phyloP scores from a whole-genome alignment of 1,284 basidiomycete species.

The Cryptococcus sp. region DNA sequence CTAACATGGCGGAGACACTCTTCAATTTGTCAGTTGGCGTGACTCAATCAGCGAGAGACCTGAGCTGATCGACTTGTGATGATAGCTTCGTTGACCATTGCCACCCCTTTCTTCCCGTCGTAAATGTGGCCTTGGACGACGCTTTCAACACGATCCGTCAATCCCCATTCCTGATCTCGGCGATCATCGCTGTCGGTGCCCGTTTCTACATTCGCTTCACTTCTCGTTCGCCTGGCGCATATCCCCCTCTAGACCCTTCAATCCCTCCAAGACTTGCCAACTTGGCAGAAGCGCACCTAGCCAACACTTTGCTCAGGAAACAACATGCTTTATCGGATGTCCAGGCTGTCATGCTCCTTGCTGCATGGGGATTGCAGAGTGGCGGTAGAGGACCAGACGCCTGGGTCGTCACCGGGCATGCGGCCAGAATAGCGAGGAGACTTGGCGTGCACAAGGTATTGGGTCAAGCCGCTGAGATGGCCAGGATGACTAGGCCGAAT shows the following conservation, averaged over 20 bases:
- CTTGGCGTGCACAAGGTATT: conserved; percentile 35
- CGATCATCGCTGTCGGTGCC: conserved; percentile 35
- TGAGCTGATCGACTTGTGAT: neutral
- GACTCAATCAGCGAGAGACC: neutral
- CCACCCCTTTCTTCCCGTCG: conserved; percentile 36
- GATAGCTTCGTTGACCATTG: conserved; percentile 35
- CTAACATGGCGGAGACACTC: conserved; percentile 27
- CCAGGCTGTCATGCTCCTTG: conserved; percentile 42
- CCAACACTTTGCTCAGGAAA: conserved; percentile 39
- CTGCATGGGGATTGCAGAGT: conserved; percentile 42
- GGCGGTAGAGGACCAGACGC: conserved; percentile 41
- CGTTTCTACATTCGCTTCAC: conserved; percentile 34
- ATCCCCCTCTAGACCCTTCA: conserved; percentile 22
- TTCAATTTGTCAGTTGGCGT: conserved; percentile 28
- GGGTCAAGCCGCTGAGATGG: conserved; percentile 26
- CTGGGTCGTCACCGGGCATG: conserved; percentile 45
- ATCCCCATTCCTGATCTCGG: conserved; percentile 36
- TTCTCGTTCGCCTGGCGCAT: conserved; percentile 11
- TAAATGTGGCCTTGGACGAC: conserved; percentile 31
- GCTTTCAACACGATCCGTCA: conserved; percentile 30
- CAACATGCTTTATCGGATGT: conserved; percentile 44
- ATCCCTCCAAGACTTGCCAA: conserved; percentile 32
- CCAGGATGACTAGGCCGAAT: conserved; percentile 20
- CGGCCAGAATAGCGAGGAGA: conserved; percentile 30
- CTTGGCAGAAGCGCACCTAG: conserved; percentile 42